A percentile compares a stretch with the other conserved stretches of the same genome.
These are phyloP conservation scores for Termitomyces sp. DNA, from an alignment of 768 basidiomycete genomes.

Conservation along the genomic window DNA sequence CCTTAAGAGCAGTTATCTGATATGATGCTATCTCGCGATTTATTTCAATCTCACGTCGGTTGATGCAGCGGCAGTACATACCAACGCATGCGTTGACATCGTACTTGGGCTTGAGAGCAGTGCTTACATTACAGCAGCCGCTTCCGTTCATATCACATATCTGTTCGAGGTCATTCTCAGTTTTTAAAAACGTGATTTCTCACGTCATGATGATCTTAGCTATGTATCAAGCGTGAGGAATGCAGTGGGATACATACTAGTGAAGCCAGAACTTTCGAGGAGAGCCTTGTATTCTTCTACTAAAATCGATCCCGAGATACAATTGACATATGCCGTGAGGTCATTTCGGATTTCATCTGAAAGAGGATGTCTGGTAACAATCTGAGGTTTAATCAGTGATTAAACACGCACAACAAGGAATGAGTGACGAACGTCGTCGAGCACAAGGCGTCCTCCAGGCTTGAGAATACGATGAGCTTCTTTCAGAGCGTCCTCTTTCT, in stretches of 20 bases:
- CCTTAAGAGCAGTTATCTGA: constrained; percentile 40
- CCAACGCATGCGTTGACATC: constrained; percentile 41
- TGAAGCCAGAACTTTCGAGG: constrained; percentile 34
- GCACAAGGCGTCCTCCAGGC: constrained; percentile 47
- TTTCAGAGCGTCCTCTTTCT: constrained; percentile 35
- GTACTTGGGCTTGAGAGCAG: constrained; percentile 13
- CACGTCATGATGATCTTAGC: neutral
- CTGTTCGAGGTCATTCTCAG: constrained; percentile 32
- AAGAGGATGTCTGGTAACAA: constrained; percentile 39
- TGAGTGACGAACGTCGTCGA: constrained; percentile 40
- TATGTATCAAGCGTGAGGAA: neutral
- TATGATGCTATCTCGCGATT: constrained; percentile 30
- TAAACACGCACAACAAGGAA: too few relatives aligned
- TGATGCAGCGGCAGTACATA: constrained; percentile 15
- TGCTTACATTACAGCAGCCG: neutral
- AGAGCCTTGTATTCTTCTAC: constrained; percentile 31
- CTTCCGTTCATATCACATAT: constrained; percentile 18
- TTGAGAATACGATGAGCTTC: constrained; percentile 47
- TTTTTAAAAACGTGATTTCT: constrained; percentile 39
- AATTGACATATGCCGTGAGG: constrained; percentile 34
- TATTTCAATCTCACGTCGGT: neutral
- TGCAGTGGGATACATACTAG: constrained; percentile 19
- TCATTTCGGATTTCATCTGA: constrained; percentile 36
- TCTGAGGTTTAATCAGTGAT: constrained; percentile 22
- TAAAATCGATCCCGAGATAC: constrained; percentile 40